A percentile compares a stretch with the other conserved stretches of the same genome.
These are phyloP conservation scores for Camelina hispida DNA, from an alignment of 345 rosid species.

Conservation along the genomic window DNA sequence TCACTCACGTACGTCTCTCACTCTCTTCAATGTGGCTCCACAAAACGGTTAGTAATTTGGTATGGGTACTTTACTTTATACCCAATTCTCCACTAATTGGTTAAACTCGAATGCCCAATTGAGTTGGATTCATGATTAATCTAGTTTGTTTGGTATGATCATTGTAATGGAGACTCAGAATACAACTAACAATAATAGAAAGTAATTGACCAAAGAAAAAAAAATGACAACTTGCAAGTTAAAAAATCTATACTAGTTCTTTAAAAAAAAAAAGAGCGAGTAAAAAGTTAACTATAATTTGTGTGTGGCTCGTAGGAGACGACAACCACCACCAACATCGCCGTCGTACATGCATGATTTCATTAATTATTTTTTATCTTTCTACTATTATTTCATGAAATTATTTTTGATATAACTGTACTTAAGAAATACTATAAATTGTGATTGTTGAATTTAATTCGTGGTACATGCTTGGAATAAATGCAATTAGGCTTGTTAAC, in stretches of 20 bases:
- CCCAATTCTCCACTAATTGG: background rate
- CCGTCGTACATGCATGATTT: background rate
- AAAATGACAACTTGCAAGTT: background rate
- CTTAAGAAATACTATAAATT: background rate
- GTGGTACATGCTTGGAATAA: conserved; percentile 4
- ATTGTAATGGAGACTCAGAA: background rate
- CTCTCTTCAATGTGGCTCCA: conserved; percentile 20
- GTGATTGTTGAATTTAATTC: background rate
- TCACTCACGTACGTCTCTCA: background rate
- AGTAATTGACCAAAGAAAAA: background rate
- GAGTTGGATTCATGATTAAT: background rate
- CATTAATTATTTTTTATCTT: background rate
- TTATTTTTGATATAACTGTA: background rate
- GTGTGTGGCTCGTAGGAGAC: background rate
- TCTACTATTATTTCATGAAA: background rate
- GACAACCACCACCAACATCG: background rate
- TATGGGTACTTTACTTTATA: background rate
- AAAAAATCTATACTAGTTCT: background rate
- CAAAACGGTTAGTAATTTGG: background rate
- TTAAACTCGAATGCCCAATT: background rate
- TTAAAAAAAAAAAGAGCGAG: no score
- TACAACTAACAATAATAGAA: background rate
- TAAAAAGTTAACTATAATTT: background rate
- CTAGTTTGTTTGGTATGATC: background rate
- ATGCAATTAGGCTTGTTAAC: background rate